Conservation (phyloP, 2,329 filamentous ascomycete genomes). For the Hymenoscyphus salicellus region DNA sequence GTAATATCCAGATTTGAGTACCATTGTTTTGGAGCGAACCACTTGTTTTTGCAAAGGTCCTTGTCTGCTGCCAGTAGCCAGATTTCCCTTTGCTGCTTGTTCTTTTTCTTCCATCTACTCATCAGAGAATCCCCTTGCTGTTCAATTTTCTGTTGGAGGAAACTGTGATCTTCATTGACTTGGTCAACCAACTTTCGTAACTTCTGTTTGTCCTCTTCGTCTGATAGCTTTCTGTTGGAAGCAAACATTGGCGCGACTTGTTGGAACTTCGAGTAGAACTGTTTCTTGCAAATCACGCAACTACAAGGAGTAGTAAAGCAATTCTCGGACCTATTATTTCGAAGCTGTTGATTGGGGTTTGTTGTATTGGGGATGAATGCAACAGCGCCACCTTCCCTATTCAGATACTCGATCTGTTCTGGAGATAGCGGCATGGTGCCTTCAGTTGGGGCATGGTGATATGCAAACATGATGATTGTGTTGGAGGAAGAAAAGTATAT, state of each 20-base stretch:
- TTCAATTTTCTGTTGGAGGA: background rate
- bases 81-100: background rate
- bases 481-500: too few species aligned
- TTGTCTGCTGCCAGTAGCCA: background rate
- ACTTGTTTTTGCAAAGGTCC: background rate
- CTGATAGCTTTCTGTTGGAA: background rate
- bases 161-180: background rate
- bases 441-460: too few species aligned
- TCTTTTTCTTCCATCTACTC: background rate
- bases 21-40: background rate
- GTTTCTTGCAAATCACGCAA: background rate
- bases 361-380: background rate
- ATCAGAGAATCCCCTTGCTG: background rate
- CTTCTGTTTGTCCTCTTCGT: background rate
- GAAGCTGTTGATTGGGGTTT: background rate
- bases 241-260: background rate
- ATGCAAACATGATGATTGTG: too few species aligned
- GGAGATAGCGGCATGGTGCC: too few species aligned
- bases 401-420: too few species aligned
- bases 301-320: background rate
- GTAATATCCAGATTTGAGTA: background rate
- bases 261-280: background rate
- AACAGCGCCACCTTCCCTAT: background rate
- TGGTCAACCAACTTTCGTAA: background rate
- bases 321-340: background rate